Evolutionary conservation across 108 stramenopile genomes (phyloP), one percentile per base, ranked within the genome.

Genomic region (Cafeteria roenbergensis): DNA sequence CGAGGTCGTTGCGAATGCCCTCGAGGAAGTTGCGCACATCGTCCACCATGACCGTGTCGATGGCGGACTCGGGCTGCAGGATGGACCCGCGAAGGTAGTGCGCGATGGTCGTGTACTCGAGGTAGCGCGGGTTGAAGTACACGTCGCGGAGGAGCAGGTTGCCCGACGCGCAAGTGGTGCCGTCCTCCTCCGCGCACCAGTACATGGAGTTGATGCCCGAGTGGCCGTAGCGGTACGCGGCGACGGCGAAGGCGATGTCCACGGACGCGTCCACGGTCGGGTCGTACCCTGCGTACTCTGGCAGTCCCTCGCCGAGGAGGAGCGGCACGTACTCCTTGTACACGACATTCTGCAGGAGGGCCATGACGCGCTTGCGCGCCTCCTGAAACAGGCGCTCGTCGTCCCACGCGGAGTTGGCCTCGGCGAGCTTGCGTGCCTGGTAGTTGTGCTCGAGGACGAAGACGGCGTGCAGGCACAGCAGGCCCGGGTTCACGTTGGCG

Each of bases 251-350:
- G 17, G 72, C 27, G 29, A 73, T 69, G 61, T 70, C 71, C 1
- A 75, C 62, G 31, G 72, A 30, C 24, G 78, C 32, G 42, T 73
- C 65, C 6, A 73, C 53, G 24, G 56, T 35, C 12, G 55, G 59
- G 6, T 70, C 63, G 54, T 66, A 75, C 0, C 78, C 78, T n/a
- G 0, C 51, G 58, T 79, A 79, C 36, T 48, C 55, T 1, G 70
- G 63, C 42, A 79, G 65, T 52, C 63, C 63, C 38, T 72, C 56
- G 22, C 75, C 78, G 26, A 76, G 57, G 34, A 75, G 29, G 12
- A 74, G 51, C 22, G 78, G 78, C 29, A 74, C 36, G 60, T 73
- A 79, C 58, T 75, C 73, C 27, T 75, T 67, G 50, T 73, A 68
- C 22, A 55, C 52, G 21, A 79, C 68, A 36, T 69, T 73, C 53